Base-by-base conservation (phyloP, 176 grass and related monocot species). In the Musa acuminata region DNA sequence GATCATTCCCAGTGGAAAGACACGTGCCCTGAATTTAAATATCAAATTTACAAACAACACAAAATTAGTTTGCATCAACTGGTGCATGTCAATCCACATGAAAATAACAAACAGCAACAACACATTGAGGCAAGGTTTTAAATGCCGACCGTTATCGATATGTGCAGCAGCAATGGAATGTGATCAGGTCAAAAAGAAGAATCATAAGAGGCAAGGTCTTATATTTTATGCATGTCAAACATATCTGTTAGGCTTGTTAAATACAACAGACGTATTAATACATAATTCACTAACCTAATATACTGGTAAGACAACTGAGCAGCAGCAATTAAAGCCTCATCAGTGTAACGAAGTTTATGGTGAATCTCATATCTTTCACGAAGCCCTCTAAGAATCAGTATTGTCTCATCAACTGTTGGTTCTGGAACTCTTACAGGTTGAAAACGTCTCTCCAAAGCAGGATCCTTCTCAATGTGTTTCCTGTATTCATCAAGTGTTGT, bases 381-480 rank as follows among this genome's bases (percentile, higher is more conserved):
- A 84, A 99, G 95, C 55, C 95, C 95, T 78, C 89, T 83, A 49
- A 99, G 82, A 66, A 99, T 99, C 77, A 86, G 86, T 85, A 99
- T 99, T 71, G 95, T 94, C 84, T 99, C 91, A 86, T 99, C 90
- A 17, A 99, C 95, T 52, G 95, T 94, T 74, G 91, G 95, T 83
- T 99, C 95, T 3, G 90, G 95, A 49, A 99, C 95, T 82, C 74
- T 99, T 81, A 99, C 95, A 81, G 95, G 95, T 70, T 99, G 95
- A 82, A 99, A 99, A 52, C 90, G 87, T 86, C 95, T 87, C 74
- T 99, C 95, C 76, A 99, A 50, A 13, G 95, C 91, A 78, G 90
- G 95, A 79, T 99, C 95, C 80, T 94, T 99, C 86, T 99, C 95
- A 11, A 99, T 91, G 82, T 99, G 95, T 77, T 99, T 99, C 78